A percentile compares a stretch with the other conserved stretches of the same genome.
These are phyloP conservation scores for Chaetomium strumarium DNA, from an alignment of 2,329 filamentous ascomycete species.

Conservation along the genomic window DNA sequence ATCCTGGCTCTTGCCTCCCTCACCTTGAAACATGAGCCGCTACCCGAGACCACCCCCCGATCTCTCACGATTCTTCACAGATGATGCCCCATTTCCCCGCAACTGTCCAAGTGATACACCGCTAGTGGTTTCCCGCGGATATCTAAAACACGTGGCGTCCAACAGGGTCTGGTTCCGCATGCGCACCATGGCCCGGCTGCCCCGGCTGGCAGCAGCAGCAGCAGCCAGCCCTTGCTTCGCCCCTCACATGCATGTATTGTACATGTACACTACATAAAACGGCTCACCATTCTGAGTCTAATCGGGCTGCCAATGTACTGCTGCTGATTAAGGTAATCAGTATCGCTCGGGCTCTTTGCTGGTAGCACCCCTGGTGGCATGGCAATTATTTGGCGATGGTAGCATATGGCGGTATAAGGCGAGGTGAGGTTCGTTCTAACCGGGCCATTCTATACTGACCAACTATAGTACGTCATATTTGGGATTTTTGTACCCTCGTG, in stretches of 20 bases:
- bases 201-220: not conserved
- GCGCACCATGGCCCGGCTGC: not conserved
- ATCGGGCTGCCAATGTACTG: no score
- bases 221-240: constrained; percentile 1
- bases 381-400: no score
- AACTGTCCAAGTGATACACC: not conserved
- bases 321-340: no score
- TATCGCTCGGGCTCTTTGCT: no score
- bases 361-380: no score
- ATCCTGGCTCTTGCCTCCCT: constrained; percentile 4
- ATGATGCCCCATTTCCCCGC: not conserved
- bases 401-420: no score
- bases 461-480: no score
- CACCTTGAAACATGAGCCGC: constrained; percentile 4
- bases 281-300: no score
- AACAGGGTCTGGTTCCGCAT: constrained; percentile 12
- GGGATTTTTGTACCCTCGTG: no score
- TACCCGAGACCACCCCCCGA: not conserved
- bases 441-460: no score
- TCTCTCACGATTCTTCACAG: not conserved
- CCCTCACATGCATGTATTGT: not conserved
- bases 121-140: constrained; percentile 5
- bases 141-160: constrained; percentile 19
- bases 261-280: not conserved
- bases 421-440: no score